phyloP scores from a whole-genome alignment of 2,329 filamentous ascomycete species.

The Claviceps sorghi region DNA sequence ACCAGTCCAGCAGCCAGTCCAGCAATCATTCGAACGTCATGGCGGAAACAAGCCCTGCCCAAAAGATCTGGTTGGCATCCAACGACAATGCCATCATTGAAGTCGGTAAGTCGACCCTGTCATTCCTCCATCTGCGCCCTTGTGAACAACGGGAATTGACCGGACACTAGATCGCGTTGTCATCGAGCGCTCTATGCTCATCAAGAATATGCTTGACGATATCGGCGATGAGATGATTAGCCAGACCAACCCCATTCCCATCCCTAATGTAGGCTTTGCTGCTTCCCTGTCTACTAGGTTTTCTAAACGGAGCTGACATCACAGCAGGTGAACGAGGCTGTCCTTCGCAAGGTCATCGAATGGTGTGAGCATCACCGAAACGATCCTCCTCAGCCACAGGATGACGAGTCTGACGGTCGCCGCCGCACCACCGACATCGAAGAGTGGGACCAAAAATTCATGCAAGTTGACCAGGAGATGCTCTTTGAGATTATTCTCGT shows the following conservation, averaged over 20 bases:
- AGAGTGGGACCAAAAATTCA: constrained; percentile 99
- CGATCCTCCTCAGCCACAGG: constrained; percentile 66
- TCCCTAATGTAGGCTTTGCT: constrained; percentile 54
- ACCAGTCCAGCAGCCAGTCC: not conserved
- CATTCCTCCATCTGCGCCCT: not conserved
- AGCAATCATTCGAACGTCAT: constrained; percentile 15
- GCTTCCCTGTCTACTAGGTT: not conserved
- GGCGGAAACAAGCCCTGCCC: constrained; percentile 17
- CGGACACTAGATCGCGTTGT: constrained; percentile 54
- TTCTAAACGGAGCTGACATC: not conserved
- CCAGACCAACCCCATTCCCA: constrained; percentile 59
- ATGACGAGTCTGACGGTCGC: constrained; percentile 84
- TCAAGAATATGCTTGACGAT: constrained; percentile 98
- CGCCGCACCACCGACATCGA: constrained; percentile 99
- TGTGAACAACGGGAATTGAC: not conserved
- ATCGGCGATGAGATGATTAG: constrained; percentile 49
- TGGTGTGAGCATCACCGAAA: constrained; percentile 94
- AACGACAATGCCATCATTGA: constrained; percentile 34
- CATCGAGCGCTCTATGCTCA: constrained; percentile 80
- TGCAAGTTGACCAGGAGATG: constrained; percentile 99
- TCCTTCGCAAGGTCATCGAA: constrained; percentile 90
- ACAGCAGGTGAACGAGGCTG: constrained; percentile 72
- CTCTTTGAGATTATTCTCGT: constrained; percentile 97
- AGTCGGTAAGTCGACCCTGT: constrained; percentile 26
- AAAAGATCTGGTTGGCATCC: constrained; percentile 35